Percentiles rank a stretch among this genome's conserved stretches.
These are phyloP conservation scores for Phycomyces blakesleeanus DNA, from an alignment of 192 early-diverging fungal species.

Conservation along the genomic window DNA sequence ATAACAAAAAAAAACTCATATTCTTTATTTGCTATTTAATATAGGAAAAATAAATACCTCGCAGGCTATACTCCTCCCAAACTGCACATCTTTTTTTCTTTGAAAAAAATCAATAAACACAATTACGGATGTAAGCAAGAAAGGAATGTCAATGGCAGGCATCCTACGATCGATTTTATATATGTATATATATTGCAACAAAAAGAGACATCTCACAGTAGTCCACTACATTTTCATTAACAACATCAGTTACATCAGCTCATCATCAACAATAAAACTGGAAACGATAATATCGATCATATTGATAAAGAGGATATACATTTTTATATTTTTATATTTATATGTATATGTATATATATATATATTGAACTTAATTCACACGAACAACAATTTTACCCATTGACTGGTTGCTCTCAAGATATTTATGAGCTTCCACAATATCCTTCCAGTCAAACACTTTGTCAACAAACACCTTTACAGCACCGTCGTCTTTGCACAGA, in stretches of 20 bases:
- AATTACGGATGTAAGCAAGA: constrained; percentile 5
- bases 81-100: constrained; percentile 11
- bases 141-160: background rate
- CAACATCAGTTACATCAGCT: too few species aligned
- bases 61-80: constrained; percentile 4
- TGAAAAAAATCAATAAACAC: constrained; percentile 16
- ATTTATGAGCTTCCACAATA: constrained; percentile 60
- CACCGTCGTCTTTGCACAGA: constrained; percentile 34
- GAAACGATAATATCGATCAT: too few species aligned
- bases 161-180: background rate
- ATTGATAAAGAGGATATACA: too few species aligned
- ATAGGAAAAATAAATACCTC: constrained; percentile 26
- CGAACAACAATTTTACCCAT: constrained; percentile 64
- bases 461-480: constrained; percentile 53
- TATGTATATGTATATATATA: constrained; percentile 3
- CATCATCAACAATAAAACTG: too few species aligned
- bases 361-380: constrained; percentile 11
- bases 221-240: too few species aligned
- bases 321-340: too few species aligned
- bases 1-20: too few species aligned
- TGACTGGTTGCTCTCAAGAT: constrained; percentile 60
- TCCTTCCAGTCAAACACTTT: constrained; percentile 63
- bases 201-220: background rate
- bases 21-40: constrained; percentile 5
- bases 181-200: constrained; percentile 2